These are phyloP conservation scores for Neocatenulostroma microsporum DNA, from an alignment of 2,329 filamentous ascomycete genomes.

Conservation along the genomic window DNA sequence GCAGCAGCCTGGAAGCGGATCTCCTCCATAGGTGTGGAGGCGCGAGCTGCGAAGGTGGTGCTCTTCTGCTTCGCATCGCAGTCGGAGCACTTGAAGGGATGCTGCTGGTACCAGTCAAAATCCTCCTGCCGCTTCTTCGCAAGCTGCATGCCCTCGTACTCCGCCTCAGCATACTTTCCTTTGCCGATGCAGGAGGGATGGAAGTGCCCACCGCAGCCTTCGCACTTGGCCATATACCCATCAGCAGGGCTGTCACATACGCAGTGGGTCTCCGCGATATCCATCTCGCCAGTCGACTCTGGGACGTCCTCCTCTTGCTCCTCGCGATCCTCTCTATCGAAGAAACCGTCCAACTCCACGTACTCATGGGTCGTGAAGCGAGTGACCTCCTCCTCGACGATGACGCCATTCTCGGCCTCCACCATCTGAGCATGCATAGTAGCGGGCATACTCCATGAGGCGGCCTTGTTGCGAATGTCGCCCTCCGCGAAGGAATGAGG, in stretches of 20 bases:
- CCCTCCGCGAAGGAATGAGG: not conserved
- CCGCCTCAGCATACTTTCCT: not conserved
- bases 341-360: not conserved
- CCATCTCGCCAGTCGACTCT: not conserved
- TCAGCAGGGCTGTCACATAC: slow-evolving; percentile 6
- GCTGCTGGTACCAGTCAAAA: not conserved
- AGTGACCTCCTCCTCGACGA: not conserved
- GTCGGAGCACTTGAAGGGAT: slow-evolving; percentile 2
- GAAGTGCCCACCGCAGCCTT: slow-evolving; percentile 5
- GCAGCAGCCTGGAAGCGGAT: too few species aligned
- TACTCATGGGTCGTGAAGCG: not conserved
- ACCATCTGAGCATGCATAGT: not conserved
- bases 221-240: slow-evolving; percentile 7
- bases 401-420: not conserved
- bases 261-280: slow-evolving; percentile 6
- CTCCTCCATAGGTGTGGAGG: too few species aligned
- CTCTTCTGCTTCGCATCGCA: too few species aligned
- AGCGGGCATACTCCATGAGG: not conserved
- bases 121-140: not conserved
- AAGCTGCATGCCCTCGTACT: slow-evolving; percentile 1
- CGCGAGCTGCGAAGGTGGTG: too few species aligned
- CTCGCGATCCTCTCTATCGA: not conserved
- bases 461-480: not conserved
- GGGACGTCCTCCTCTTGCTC: not conserved
- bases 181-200: slow-evolving; percentile 12